Conservation (phyloP, 805 yeast species). For the Metschnikowia similis region DNA sequence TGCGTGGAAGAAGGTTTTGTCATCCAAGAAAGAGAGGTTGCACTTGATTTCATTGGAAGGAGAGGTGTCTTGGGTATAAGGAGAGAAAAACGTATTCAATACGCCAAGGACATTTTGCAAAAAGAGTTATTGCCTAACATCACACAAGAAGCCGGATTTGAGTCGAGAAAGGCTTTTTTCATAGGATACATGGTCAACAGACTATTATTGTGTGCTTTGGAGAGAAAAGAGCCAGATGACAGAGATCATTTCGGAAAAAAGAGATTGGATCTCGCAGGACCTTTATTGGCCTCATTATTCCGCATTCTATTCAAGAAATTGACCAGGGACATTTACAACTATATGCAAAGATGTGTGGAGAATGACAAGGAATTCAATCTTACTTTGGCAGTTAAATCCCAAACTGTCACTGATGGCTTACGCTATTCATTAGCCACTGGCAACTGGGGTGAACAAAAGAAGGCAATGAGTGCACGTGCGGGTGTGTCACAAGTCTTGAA, state of each 20-base stretch:
- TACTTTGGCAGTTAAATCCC: constrained; percentile 94
- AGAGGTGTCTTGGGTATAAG: constrained; percentile 96
- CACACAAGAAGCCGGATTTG: constrained; percentile 95
- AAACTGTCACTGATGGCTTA: constrained; percentile 95
- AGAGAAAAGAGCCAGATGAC: constrained; percentile 97
- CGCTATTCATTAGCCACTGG: constrained; percentile 98
- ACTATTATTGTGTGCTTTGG: constrained; percentile 89
- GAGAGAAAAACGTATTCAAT: constrained; percentile 96
- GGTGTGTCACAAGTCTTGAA: constrained; percentile 99
- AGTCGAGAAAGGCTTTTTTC: constrained; percentile 94
- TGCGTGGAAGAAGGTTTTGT: constrained; percentile 99
- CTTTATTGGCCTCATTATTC: constrained; percentile 91
- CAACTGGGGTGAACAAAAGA: constrained; percentile 99
- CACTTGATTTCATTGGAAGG: constrained; percentile 95
- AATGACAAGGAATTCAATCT: constrained; percentile 95
- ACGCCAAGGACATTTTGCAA: constrained; percentile 93
- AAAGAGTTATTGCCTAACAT: constrained; percentile 96
- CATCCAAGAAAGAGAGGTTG: constrained; percentile 96
- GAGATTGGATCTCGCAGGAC: constrained; percentile 98
- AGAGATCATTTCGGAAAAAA: constrained; percentile 99
- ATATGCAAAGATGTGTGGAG: constrained; percentile 98
- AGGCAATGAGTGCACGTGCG: constrained; percentile 97
- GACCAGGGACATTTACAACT: constrained; percentile 94
- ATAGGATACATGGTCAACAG: constrained; percentile 97
- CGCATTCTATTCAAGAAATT: constrained; percentile 89